Evolutionary conservation across 2,329 filamentous ascomycete genomes (phyloP).

Genomic region (Aspergillus hortae): DNA sequence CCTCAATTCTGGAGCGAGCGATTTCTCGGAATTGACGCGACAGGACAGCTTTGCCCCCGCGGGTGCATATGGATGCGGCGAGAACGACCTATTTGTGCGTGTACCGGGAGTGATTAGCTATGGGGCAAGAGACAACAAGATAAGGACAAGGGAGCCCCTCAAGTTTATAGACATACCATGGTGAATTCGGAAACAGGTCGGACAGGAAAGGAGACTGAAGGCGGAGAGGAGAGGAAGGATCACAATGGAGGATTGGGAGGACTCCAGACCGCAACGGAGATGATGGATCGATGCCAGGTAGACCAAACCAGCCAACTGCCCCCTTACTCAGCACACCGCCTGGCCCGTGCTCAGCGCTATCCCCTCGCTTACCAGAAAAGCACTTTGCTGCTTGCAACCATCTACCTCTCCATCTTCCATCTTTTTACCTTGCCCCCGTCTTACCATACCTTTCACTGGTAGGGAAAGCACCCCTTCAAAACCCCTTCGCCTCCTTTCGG

Average conservation of each 20-base stretch:
- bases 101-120: conserved; percentile 20
- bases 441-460: conserved; percentile 4
- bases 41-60: conserved; percentile 95
- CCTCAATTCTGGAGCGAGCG: conserved; percentile 93
- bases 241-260: not conserved
- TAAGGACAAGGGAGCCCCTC: not conserved
- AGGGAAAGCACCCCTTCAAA: not conserved
- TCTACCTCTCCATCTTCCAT: conserved; percentile 1
- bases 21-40: conserved; percentile 98
- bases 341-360: conserved; percentile 34
- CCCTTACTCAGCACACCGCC: conserved; percentile 4
- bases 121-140: not conserved
- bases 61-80: conserved; percentile 97
- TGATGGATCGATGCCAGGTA: conserved; percentile 13
- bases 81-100: conserved; percentile 73
- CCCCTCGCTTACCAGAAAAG: conserved; percentile 36
- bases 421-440: conserved; percentile 6
- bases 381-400: conserved; percentile 13
- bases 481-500: conserved; percentile 3
- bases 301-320: conserved; percentile 4
- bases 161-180: conserved; percentile 25
- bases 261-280: conserved; percentile 1
- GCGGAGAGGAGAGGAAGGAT: not conserved
- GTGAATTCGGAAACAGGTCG: not conserved
- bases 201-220: not conserved